Evolutionary conservation across 1,284 basidiomycete genomes (phyloP).

Genomic region (Coniferiporia sulphurascens): DNA sequence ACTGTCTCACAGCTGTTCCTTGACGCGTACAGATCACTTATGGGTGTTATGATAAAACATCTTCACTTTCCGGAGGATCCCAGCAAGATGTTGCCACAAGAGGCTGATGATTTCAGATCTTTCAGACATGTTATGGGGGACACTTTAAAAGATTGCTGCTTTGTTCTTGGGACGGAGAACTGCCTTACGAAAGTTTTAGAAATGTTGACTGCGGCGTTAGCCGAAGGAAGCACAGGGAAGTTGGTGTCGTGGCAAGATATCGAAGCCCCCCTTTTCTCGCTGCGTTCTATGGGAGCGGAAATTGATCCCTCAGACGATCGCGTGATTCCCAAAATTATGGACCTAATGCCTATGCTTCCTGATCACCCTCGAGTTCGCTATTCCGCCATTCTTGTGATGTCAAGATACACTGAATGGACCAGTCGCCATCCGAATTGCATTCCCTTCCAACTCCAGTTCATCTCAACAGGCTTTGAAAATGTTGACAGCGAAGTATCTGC

Average conservation of each 20-base stretch:
- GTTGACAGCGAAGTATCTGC: constrained; percentile 79
- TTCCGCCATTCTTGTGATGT: constrained; percentile 92
- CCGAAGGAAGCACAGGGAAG: constrained; percentile 36
- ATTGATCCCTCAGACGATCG: constrained; percentile 81
- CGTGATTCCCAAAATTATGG: constrained; percentile 93
- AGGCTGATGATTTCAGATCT: constrained; percentile 88
- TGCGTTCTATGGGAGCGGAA: constrained; percentile 98
- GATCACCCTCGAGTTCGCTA: constrained; percentile 91
- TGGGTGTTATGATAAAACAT: constrained; percentile 86
- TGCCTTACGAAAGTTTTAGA: constrained; percentile 83
- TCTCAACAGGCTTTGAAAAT: constrained; percentile 88
- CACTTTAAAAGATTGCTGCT: constrained; percentile 98
- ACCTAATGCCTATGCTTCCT: constrained; percentile 88
- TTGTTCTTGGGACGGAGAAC: constrained; percentile 83
- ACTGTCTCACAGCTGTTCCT: constrained; percentile 67
- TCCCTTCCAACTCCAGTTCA: constrained; percentile 82
- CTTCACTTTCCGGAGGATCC: constrained; percentile 86
- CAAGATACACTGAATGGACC: constrained; percentile 97
- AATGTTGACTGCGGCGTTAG: constrained; percentile 72
- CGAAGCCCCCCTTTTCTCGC: constrained; percentile 95
- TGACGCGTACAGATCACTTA: constrained; percentile 80
- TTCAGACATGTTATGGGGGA: constrained; percentile 99
- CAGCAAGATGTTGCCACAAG: constrained; percentile 68
- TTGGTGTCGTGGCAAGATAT: constrained; percentile 88
- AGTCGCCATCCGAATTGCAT: constrained; percentile 88